phyloP scores from a whole-genome alignment of 2,329 filamentous ascomycete species.

The Aspergillus sojae region DNA sequence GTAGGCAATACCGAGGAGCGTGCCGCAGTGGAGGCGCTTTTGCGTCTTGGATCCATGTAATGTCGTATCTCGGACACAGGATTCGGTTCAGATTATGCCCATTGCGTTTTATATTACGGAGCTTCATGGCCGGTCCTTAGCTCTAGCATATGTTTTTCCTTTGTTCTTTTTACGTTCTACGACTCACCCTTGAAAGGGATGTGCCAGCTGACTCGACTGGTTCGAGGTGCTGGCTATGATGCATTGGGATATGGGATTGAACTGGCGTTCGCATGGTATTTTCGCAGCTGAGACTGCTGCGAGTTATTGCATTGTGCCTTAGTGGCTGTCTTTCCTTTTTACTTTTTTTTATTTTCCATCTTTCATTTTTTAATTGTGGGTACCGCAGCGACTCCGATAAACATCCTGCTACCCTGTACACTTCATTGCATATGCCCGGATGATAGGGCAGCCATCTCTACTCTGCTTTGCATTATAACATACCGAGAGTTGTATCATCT shows the following conservation, averaged over 20 bases:
- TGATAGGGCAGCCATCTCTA: background rate
- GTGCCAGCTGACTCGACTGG: conserved; percentile 22
- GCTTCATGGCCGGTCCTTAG: conserved; percentile 16
- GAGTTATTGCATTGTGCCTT: background rate
- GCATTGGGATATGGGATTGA: conserved; percentile 24
- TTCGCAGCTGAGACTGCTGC: background rate
- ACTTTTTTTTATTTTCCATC: background rate
- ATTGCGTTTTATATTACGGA: conserved; percentile 14
- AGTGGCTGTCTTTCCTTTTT: conserved; percentile 13
- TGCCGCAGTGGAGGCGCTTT: conserved; percentile 52
- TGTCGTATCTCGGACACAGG: conserved; percentile 14
- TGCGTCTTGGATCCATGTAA: conserved; percentile 53
- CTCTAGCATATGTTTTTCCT: conserved; percentile 1
- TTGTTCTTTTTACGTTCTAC: conserved; percentile 15
- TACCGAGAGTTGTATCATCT: conserved; percentile 8
- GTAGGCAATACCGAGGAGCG: conserved; percentile 46
- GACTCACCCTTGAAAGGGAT: conserved; percentile 16
- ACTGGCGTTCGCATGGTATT: conserved; percentile 14
- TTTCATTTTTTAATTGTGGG: background rate
- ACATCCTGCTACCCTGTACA: conserved; percentile 3
- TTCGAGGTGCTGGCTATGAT: conserved; percentile 22
- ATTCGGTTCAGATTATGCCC: background rate
- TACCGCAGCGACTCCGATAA: background rate
- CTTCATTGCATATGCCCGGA: conserved; percentile 1
- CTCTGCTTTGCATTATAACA: conserved; percentile 10